Percentiles rank a stretch among this genome's conserved stretches.
Evolutionary conservation across 1,284 basidiomycete genomes (phyloP).

Genomic region (Ceratobasidium sp.): DNA sequence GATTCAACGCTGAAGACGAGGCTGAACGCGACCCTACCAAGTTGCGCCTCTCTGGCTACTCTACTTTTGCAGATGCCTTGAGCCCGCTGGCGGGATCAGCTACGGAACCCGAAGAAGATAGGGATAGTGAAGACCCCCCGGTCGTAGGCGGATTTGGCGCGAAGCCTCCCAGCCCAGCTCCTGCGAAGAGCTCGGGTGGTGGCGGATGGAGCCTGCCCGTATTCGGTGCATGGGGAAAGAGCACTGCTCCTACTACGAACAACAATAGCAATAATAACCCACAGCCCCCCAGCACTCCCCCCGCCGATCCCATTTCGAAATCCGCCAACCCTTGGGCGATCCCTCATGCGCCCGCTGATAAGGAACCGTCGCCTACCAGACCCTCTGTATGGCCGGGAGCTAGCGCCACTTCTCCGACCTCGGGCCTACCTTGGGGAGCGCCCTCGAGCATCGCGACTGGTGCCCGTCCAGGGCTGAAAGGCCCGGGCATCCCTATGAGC

Average conservation of each 20-base stretch:
- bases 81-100: slow-evolving; percentile 30
- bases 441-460: slow-evolving; percentile 20
- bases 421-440: slow-evolving; percentile 5
- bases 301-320: background rate
- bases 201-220: background rate
- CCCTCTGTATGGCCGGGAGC: background rate
- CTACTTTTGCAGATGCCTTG: slow-evolving; percentile 39
- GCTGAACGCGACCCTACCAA: slow-evolving; percentile 39
- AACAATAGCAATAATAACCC: background rate
- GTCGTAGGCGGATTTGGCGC: slow-evolving; percentile 11
- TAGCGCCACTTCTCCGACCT: slow-evolving; percentile 17
- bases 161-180: slow-evolving; percentile 2
- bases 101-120: slow-evolving; percentile 6
- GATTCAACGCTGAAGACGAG: slow-evolving; percentile 26
- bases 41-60: slow-evolving; percentile 34
- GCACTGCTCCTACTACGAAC: background rate
- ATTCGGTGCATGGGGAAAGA: slow-evolving; percentile 27
- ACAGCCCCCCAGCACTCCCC: background rate
- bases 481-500: background rate
- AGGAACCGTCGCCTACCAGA: background rate
- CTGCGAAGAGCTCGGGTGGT: slow-evolving; percentile 10
- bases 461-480: slow-evolving; percentile 4
- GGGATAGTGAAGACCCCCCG: slow-evolving; percentile 14
- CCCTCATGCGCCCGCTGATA: background rate
- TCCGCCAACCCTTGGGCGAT: slow-evolving; percentile 22